Evolutionary conservation across 1,284 basidiomycete species (phyloP).

Genomic region (Chalciporus sp.): DNA sequence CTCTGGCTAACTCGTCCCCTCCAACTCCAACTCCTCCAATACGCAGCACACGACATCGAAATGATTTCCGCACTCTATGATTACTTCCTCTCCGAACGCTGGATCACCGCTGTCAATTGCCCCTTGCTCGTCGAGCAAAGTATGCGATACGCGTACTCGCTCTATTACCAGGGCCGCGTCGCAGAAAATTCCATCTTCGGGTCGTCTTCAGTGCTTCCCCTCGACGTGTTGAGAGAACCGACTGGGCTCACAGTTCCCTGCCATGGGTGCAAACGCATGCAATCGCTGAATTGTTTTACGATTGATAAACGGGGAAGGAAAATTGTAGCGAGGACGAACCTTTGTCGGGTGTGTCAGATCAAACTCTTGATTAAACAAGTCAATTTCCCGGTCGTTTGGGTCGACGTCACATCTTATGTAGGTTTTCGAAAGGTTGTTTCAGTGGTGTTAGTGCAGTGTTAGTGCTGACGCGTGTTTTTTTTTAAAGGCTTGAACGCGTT

Average conservation of each 20-base stretch:
- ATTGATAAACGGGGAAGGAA: conserved; percentile 9
- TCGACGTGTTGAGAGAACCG: conserved; percentile 31
- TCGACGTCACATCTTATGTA: conserved; percentile 17
- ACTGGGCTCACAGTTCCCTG: conserved; percentile 27
- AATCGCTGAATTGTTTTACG: conserved; percentile 32
- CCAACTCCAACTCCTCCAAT: conserved; percentile 36
- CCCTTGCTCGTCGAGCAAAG: conserved; percentile 24
- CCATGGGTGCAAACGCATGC: conserved; percentile 28
- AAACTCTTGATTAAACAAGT: conserved; percentile 31
- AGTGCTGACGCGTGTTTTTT: conserved; percentile 10
- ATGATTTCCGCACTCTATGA: conserved; percentile 41
- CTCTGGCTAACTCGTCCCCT: conserved; percentile 43
- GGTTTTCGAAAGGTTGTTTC: conserved; percentile 1
- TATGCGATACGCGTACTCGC: conserved; percentile 32
- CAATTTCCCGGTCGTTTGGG: conserved; percentile 24
- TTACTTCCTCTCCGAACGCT: conserved; percentile 34
- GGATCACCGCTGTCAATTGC: conserved; percentile 29
- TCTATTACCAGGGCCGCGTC: conserved; percentile 29
- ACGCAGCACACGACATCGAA: conserved; percentile 45
- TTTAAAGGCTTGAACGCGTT: conserved; percentile 15
- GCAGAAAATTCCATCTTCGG: conserved; percentile 27
- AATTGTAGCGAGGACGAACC: conserved; percentile 25
- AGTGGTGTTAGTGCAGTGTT: background rate
- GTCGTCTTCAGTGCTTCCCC: conserved; percentile 27
- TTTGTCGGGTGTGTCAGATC: conserved; percentile 36